These are phyloP conservation scores for Epichloe gansuensis DNA, from an alignment of 2,329 filamentous ascomycete genomes.

Conservation along the genomic window DNA sequence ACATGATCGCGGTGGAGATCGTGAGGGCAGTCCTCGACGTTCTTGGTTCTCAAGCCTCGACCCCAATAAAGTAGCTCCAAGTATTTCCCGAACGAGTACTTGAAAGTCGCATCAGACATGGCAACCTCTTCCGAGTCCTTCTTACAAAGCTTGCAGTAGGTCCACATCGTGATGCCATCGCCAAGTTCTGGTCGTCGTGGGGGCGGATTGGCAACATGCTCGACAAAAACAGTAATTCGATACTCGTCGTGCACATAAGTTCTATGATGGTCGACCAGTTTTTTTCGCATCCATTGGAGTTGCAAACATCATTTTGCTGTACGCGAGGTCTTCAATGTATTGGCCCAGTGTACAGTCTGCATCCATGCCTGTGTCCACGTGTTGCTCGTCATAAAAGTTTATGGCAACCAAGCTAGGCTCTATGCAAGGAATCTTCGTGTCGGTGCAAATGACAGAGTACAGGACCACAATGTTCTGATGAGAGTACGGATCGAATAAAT, in stretches of 20 bases:
- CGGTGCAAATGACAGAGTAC: conserved; percentile 86
- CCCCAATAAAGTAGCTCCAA: conserved; percentile 97
- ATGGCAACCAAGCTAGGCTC: conserved; percentile 85
- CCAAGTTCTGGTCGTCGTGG: conserved; percentile 29
- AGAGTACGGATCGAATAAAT: conserved; percentile 86
- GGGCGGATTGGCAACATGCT: conserved; percentile 37
- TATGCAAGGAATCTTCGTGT: conserved; percentile 83
- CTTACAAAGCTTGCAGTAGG: conserved; percentile 81
- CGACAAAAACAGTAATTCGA: conserved; percentile 81
- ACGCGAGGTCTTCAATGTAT: conserved; percentile 84
- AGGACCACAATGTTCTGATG: conserved; percentile 95
- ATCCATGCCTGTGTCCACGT: conserved; percentile 57
- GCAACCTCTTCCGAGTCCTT: conserved; percentile 79
- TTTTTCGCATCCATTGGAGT: conserved; percentile 76
- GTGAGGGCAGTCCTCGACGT: conserved; percentile 65
- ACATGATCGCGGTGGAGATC: conserved; percentile 89
- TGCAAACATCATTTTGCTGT: conserved; percentile 67
- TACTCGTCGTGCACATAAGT: conserved; percentile 96
- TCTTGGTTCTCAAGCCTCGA: conserved; percentile 61
- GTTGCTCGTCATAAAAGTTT: conserved; percentile 88
- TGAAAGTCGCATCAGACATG: conserved; percentile 93
- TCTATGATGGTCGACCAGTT: conserved; percentile 84
- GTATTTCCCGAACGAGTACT: conserved; percentile 97
- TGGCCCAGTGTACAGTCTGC: conserved; percentile 89
- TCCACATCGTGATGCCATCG: conserved; percentile 88